phyloP scores from a whole-genome alignment of 2,329 filamentous ascomycete species.

The Cladosporium sp. region DNA sequence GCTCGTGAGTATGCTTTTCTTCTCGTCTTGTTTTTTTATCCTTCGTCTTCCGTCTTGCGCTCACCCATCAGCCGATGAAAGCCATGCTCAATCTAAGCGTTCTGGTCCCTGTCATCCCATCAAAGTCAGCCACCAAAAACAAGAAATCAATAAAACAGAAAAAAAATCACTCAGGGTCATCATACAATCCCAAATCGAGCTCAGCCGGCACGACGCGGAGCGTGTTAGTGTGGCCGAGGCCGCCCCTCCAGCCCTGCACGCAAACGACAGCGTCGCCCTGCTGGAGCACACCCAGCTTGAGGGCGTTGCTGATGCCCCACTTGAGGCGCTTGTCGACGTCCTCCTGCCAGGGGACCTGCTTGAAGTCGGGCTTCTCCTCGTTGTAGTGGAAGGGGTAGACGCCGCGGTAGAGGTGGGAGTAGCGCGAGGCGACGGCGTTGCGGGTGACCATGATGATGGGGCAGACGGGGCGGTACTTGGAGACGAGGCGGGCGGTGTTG shows the following conservation, averaged over 20 bases:
- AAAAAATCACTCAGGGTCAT: neutral
- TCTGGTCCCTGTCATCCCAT: constrained; percentile 1
- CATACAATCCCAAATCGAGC: constrained; percentile 42
- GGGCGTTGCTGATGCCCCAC: constrained; percentile 86
- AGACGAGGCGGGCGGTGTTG: constrained; percentile 86
- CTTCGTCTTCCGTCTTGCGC: too few species aligned
- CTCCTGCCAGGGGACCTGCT: constrained; percentile 91
- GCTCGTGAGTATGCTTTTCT: too few species aligned
- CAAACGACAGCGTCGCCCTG: constrained; percentile 71
- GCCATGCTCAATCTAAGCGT: neutral
- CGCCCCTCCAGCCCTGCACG: constrained; percentile 86
- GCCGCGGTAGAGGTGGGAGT: constrained; percentile 91
- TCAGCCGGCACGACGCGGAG: constrained; percentile 47
- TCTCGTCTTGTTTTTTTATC: too few species aligned
- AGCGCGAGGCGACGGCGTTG: constrained; percentile 74
- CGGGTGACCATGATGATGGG: constrained; percentile 99
- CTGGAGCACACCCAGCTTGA: constrained; percentile 70
- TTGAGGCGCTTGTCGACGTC: constrained; percentile 96
- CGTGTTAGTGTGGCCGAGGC: constrained; percentile 88
- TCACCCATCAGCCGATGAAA: too few species aligned
- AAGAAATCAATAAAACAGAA: neutral
- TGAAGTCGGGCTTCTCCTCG: constrained; percentile 91
- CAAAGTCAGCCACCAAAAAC: neutral
- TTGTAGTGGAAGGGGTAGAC: constrained; percentile 97
- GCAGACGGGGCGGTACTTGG: constrained; percentile 98